phyloP scores from a whole-genome alignment of 352 stramenopile species.

The Phytopythium oedochilum region DNA sequence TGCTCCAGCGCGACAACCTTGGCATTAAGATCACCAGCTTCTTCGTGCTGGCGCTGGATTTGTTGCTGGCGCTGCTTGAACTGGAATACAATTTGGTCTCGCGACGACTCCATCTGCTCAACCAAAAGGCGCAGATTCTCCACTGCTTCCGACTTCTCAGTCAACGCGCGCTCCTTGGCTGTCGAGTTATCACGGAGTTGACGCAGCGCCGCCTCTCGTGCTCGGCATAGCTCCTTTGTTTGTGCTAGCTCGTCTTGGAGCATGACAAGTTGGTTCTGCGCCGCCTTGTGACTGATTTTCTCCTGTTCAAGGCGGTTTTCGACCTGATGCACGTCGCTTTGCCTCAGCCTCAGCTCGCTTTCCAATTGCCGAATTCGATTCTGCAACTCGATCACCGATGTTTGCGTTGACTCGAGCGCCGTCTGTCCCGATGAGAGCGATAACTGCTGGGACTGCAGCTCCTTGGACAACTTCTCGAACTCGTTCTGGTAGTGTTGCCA shows the following conservation, averaged over 20 bases:
- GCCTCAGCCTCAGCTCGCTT: conserved; percentile 51
- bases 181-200: conserved; percentile 57
- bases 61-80: conserved; percentile 72
- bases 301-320: conserved; percentile 69
- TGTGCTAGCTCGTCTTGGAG: conserved; percentile 59
- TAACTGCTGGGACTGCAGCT: conserved; percentile 53
- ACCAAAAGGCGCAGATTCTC: conserved; percentile 74
- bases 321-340: conserved; percentile 44
- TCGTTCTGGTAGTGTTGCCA: conserved; percentile 69
- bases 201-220: conserved; percentile 48
- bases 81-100: conserved; percentile 75
- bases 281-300: conserved; percentile 43
- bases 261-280: conserved; percentile 51
- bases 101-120: conserved; percentile 80
- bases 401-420: conserved; percentile 50
- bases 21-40: conserved; percentile 45
- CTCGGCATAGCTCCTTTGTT: conserved; percentile 40
- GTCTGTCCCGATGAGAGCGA: conserved; percentile 51
- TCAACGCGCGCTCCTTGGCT: conserved; percentile 47
- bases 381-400: conserved; percentile 47
- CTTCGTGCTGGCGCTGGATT: conserved; percentile 43
- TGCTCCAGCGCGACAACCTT: conserved; percentile 44
- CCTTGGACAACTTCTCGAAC: conserved; percentile 67
- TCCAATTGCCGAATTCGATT: conserved; percentile 59
- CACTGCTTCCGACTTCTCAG: conserved; percentile 55